Conservation (phyloP, 768 basidiomycete species). For the Pulveroboletus ravenelii region DNA sequence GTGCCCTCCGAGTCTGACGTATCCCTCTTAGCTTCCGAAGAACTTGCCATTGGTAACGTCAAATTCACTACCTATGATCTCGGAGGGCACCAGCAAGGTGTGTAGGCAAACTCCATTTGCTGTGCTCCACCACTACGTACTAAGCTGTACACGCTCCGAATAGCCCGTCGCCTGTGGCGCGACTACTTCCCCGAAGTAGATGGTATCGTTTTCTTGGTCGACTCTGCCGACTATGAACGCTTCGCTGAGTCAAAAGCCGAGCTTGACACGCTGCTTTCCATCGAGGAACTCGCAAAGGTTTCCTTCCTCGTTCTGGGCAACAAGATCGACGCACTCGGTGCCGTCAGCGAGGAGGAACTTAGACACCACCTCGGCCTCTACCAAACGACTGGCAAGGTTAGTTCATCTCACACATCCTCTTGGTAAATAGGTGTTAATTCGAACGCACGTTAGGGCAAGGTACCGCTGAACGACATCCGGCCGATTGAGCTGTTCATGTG, state of each 20-base stretch:
- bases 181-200: slow-evolving; percentile 99
- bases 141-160: neutral
- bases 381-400: slow-evolving; percentile 99
- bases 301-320: slow-evolving; percentile 98
- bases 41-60: slow-evolving; percentile 96
- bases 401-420: neutral
- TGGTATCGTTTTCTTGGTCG: slow-evolving; percentile 97
- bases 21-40: slow-evolving; percentile 78
- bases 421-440: slow-evolving; percentile 4
- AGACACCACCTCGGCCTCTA: slow-evolving; percentile 93
- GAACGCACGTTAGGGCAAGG: slow-evolving; percentile 69
- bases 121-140: neutral
- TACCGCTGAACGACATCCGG: slow-evolving; percentile 92
- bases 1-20: slow-evolving; percentile 2
- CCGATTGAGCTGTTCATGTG: slow-evolving; percentile 99
- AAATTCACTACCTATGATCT: slow-evolving; percentile 99
- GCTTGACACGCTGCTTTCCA: slow-evolving; percentile 90
- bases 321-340: slow-evolving; percentile 98
- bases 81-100: slow-evolving; percentile 96
- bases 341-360: slow-evolving; percentile 96
- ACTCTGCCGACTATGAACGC: slow-evolving; percentile 94
- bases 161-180: slow-evolving; percentile 96
- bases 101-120: slow-evolving; percentile 13
- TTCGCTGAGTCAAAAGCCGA: slow-evolving; percentile 97
- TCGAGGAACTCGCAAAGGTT: slow-evolving; percentile 92